These are phyloP conservation scores for Phytophthora niederhauseri DNA, from an alignment of 352 stramenopile genomes.

Conservation along the genomic window DNA sequence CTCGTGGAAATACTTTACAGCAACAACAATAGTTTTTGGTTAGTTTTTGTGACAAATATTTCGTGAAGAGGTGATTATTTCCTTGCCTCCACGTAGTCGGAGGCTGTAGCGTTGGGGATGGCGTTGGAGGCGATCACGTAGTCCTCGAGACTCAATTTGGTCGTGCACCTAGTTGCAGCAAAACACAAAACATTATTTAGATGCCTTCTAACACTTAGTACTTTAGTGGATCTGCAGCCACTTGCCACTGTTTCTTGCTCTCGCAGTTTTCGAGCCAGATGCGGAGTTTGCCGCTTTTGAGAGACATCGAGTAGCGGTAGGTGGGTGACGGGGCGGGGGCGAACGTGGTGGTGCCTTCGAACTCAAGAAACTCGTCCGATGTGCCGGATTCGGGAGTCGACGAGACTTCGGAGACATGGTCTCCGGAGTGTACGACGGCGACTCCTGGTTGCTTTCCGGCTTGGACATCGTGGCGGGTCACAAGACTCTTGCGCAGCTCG, in stretches of 20 bases:
- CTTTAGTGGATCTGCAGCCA: no score
- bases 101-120: not conserved
- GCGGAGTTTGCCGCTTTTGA: constrained; percentile 14
- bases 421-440: not conserved
- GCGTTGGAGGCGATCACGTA: not conserved
- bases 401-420: not conserved
- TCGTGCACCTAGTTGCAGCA: not conserved
- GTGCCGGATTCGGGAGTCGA: not conserved
- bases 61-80: not conserved
- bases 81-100: not conserved
- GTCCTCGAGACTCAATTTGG: not conserved
- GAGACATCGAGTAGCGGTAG: constrained; percentile 7
- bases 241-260: constrained; percentile 27
- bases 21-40: no score
- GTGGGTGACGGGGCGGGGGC: not conserved
- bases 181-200: no score
- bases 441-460: not conserved
- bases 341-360: not conserved
- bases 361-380: not conserved
- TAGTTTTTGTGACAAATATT: not conserved
- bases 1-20: not conserved
- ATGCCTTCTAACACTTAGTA: no score
- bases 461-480: not conserved
- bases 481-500: not conserved
- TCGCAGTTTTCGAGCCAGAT: constrained; percentile 21